Evolutionary conservation across 2,329 filamentous ascomycete species (phyloP), one percentile per base, ranked within the genome.

Genomic region (Aureobasidium sp.): DNA sequence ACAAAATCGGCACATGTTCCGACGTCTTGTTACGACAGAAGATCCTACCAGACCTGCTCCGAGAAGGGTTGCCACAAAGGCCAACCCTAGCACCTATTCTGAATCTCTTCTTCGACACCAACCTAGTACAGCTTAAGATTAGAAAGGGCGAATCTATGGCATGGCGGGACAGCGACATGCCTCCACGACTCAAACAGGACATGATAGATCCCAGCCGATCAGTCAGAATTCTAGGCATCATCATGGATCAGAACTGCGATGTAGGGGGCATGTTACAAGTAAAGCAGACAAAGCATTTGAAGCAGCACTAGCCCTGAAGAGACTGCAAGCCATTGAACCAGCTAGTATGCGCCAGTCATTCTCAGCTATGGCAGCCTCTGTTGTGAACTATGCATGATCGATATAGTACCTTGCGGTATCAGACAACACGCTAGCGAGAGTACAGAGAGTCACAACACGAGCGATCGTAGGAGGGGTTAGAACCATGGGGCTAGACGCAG

Each of bases 71-170:
- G 21, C 21, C 21, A 21, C 21, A 21, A 21, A 21, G 21, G 21
- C 21, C 21, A 21, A 21, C 21, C 21, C 21, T 21, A 21, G 21
- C 21, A 21, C 21, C 21, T 21, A 21, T 21, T 21, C 21, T 21
- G 21, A 21, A 1, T 21, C 21, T 21, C 21, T 21, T 21, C 21
- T 21, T 21, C 21, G 21, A 21, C 21, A 21, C 21, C 21, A 21
- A 21, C 21, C 21, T 63, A 66, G 72, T 47, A 68, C 68, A n/a
- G 67, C 62, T 13, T 74, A 73, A 63, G 64, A 73, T 2, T 25
- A 14, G 2, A 25, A 21, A 21, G 21, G 21, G 21, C 21, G 21
- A 21, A 21, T 21, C 21, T 21, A 21, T 21, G 21, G 21, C 21
- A 21, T 21, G 21, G 25, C 16, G 50, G 10, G 50, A 54, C 32